Evolutionary conservation across 2,329 filamentous ascomycete species (phyloP).

Genomic region (Neonectria magnoliae): DNA sequence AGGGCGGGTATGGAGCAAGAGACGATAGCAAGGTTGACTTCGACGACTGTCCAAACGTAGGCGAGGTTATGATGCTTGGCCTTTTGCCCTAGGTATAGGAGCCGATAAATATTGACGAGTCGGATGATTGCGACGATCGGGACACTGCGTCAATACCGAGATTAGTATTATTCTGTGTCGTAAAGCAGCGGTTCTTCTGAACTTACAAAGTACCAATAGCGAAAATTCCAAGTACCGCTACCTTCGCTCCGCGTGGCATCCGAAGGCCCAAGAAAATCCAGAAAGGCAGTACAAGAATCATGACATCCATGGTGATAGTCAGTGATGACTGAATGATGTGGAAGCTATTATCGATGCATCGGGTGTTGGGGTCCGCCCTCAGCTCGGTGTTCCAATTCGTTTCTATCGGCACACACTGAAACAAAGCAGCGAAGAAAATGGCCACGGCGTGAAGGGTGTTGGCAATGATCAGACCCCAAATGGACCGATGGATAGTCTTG

Average conservation of each 20-base stretch:
- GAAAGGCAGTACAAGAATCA: constrained; percentile 52
- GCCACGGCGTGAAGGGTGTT: constrained; percentile 48
- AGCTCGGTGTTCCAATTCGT: constrained; percentile 45
- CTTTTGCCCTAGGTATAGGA: constrained; percentile 12
- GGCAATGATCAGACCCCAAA: constrained; percentile 44
- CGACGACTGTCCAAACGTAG: constrained; percentile 48
- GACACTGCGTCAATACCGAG: constrained; percentile 38
- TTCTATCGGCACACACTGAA: constrained; percentile 52
- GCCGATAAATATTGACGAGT: constrained; percentile 40
- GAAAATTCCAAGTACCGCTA: constrained; percentile 53
- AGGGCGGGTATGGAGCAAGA: constrained; percentile 49
- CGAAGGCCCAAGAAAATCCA: constrained; percentile 53
- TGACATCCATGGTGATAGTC: constrained; percentile 54
- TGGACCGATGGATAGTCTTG: constrained; percentile 41
- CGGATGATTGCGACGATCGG: constrained; percentile 46
- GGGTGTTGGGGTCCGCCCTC: constrained; percentile 35
- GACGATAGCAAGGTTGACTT: constrained; percentile 50
- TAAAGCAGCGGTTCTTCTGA: not conserved
- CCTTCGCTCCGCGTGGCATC: constrained; percentile 50
- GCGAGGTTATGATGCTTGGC: constrained; percentile 40
- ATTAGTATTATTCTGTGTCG: not conserved
- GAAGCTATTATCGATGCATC: constrained; percentile 47
- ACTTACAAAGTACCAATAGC: constrained; percentile 50
- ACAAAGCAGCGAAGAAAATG: constrained; percentile 50
- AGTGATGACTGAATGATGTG: constrained; percentile 50